Evolutionary conservation across 139 green algal species (phyloP).

Genomic region (Asterochloris erici): DNA sequence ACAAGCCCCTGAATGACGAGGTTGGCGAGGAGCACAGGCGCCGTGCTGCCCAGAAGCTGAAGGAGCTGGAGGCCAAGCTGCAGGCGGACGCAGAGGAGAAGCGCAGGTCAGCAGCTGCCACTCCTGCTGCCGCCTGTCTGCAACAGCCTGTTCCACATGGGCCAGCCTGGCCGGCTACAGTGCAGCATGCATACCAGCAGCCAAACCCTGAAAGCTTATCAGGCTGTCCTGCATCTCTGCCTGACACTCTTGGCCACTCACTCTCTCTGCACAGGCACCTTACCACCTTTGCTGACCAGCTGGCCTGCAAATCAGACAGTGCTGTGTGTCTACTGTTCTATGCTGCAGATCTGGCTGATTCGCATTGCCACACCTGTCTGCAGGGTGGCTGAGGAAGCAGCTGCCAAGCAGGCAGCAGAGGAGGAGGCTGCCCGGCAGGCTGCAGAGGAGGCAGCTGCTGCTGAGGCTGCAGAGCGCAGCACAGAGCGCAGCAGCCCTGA

Average conservation of each 20-base stretch:
- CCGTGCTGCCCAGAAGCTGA: slow-evolving; percentile 25
- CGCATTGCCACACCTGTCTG: neutral
- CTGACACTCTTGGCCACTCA: no score
- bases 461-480: neutral
- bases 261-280: no score
- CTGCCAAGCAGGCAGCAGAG: slow-evolving; percentile 3
- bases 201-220: no score
- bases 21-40: slow-evolving; percentile 19
- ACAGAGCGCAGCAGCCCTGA: neutral
- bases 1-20: slow-evolving; percentile 12
- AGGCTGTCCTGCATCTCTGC: no score
- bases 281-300: no score
- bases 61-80: slow-evolving; percentile 13
- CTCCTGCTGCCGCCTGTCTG: no score
- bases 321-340: no score
- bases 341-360: neutral
- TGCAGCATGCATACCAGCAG: no score
- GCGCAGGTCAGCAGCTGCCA: neutral
- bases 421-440: slow-evolving; percentile 4
- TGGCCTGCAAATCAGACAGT: no score
- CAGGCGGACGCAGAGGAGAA: neutral
- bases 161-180: no score
- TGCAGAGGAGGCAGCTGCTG: slow-evolving; percentile 13
- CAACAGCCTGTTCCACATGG: no score
- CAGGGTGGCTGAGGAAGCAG: neutral